phyloP scores from a whole-genome alignment of 495 filamentous ascomycete genomes.

The Trichoderma virens region DNA sequence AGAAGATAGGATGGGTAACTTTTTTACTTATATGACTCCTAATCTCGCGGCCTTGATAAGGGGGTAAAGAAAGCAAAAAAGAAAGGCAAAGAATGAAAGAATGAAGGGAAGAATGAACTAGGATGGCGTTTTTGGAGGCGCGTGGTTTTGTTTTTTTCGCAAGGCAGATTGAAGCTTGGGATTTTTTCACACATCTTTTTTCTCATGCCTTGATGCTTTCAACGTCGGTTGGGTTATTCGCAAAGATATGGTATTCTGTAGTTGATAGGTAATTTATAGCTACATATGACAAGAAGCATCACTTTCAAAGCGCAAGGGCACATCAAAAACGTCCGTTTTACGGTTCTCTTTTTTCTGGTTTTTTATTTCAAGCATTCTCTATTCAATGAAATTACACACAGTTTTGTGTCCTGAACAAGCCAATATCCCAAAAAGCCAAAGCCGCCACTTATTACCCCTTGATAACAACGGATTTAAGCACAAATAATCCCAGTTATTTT shows the following conservation, averaged over 20 bases:
- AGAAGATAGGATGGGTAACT: background rate
- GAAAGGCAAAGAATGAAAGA: background rate
- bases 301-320: too few relatives aligned
- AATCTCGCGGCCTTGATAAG: background rate
- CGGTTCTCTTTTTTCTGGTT: background rate
- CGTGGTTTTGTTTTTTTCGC: background rate
- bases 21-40: background rate
- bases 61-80: background rate
- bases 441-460: background rate
- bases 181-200: background rate
- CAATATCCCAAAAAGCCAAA: background rate
- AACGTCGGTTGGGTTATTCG: background rate
- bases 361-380: background rate
- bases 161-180: background rate
- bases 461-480: background rate
- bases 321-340: too few relatives aligned
- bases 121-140: constrained; percentile 4
- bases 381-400: background rate
- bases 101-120: background rate
- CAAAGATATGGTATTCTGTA: background rate
- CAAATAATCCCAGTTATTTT: background rate
- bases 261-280: background rate
- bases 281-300: background rate
- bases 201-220: too few relatives aligned
- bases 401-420: background rate